Base-by-base conservation (phyloP, 805 yeast species). In the Metschnikowia kunwiensis region DNA sequence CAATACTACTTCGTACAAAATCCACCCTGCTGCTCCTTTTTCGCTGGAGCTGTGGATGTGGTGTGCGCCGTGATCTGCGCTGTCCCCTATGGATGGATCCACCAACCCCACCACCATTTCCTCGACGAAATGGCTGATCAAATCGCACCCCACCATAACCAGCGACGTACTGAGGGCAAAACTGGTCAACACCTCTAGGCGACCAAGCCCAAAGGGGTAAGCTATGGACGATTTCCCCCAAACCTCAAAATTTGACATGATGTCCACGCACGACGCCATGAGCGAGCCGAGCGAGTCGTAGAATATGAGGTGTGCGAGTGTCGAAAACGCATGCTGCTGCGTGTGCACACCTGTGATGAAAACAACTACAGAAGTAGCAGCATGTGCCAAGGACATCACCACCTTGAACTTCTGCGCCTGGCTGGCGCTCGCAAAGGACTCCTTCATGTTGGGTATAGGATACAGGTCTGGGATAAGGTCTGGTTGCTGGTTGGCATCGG, bases 201-300 rank as follows among this genome's bases (percentile, higher is more conserved):
- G 70, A n/a, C 94, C 95, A 17, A 91, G 65, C 0, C 97, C 98
- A 67, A 91, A 91, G 0, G 98, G 98, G 46, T 79, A 84, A 10
- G 80, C 79, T 21, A 93, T 68, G 1, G 95, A 84, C 5, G 89
- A 76, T 38, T 75, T 77, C 46, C 76, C 79, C 96, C 97, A 93
- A 5, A 84, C 94, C 46, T 86, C 94, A 60, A 91, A 91, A 54
- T 89, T 93, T n/a, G 86, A 74, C 75, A 91, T 74, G 9, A 87
- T 72, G 41, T 82, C 87, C 5, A 87, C 96, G 12, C 74, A 59
- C 0, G 84, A 82, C 2, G 82, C 71, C 11, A 83, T 68, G 1
- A 81, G 51, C 26, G 87, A 82, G 1, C 94, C 88, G 24, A 88
- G 61, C 0, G 95, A 77, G 58, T 91, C 97, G 58, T 87, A 91